These are phyloP conservation scores for Thalassiosira exigua DNA, from an alignment of 352 stramenopile species.

Conservation along the genomic window DNA sequence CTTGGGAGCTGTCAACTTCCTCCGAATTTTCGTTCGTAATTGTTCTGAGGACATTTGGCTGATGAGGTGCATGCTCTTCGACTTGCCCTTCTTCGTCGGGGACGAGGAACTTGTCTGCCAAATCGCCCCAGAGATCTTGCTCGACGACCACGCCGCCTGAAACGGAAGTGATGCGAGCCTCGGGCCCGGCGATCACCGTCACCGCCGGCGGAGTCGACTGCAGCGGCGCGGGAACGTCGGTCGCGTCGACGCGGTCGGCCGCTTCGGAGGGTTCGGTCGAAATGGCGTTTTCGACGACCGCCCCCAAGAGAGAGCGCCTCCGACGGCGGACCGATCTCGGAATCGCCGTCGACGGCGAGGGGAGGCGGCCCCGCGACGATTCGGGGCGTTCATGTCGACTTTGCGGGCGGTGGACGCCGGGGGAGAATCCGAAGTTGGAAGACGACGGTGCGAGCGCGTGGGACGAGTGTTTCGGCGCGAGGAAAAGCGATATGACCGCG, in stretches of 20 bases:
- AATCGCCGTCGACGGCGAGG: too few relatives aligned
- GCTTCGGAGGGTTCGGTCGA: constrained; percentile 4
- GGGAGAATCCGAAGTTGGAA: too few relatives aligned
- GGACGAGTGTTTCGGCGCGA: too few relatives aligned
- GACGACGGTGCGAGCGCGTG: too few relatives aligned
- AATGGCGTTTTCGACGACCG: constrained; percentile 27
- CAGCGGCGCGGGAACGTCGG: not conserved
- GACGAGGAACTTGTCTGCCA: not conserved
- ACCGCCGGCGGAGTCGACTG: too few relatives aligned
- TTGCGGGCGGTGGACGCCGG: too few relatives aligned
- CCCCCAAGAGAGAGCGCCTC: too few relatives aligned
- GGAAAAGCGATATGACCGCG: too few relatives aligned
- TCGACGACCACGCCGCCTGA: constrained; percentile 25
- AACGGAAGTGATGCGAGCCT: constrained; percentile 21
- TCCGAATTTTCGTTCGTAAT: constrained; percentile 14
- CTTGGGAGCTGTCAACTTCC: not conserved
- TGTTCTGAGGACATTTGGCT: too few relatives aligned
- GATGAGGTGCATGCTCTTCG: constrained; percentile 2
- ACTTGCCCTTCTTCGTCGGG: not conserved
- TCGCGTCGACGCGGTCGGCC: not conserved
- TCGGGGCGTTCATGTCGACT: too few relatives aligned
- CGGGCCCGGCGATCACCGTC: constrained; percentile 31
- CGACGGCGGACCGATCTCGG: too few relatives aligned
- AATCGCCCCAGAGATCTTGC: constrained; percentile 21
- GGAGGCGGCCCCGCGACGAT: too few relatives aligned